These are phyloP conservation scores for Ascochyta viciae-villosae DNA, from an alignment of 2,329 filamentous ascomycete genomes.

Conservation along the genomic window DNA sequence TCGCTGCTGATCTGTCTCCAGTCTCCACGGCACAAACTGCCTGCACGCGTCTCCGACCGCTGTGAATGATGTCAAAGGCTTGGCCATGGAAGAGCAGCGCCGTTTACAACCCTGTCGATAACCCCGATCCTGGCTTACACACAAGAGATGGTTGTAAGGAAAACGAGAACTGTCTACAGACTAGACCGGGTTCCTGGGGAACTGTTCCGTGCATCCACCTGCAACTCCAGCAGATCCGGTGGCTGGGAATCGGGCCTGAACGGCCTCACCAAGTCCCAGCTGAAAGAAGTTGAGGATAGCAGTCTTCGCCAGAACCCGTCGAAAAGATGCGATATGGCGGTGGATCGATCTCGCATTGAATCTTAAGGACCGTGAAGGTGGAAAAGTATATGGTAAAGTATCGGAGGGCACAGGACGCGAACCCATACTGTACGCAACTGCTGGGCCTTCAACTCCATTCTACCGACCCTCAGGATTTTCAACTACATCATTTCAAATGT, in stretches of 20 bases:
- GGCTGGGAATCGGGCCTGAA: conserved; percentile 7
- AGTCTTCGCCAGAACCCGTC: background rate
- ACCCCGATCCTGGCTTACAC: background rate
- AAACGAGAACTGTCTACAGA: conserved; percentile 16
- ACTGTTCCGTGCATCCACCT: conserved; percentile 6
- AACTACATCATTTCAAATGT: background rate
- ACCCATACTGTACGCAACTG: background rate
- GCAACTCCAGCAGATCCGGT: background rate
- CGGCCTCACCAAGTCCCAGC: background rate
- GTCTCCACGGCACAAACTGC: conserved; percentile 1
- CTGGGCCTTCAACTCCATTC: background rate
- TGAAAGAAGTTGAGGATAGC: background rate
- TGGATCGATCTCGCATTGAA: too few relatives aligned
- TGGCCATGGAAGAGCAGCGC: conserved; percentile 4
- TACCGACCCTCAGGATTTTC: background rate
- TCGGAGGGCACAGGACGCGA: too few relatives aligned
- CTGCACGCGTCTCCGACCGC: conserved; percentile 1
- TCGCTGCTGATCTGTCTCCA: conserved; percentile 7
- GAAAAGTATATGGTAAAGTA: too few relatives aligned
- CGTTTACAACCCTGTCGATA: conserved; percentile 8
- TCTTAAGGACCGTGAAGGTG: too few relatives aligned
- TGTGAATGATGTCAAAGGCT: conserved; percentile 16
- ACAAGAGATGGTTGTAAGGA: conserved; percentile 6
- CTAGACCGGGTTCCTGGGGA: conserved; percentile 15
- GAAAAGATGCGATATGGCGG: too few relatives aligned